phyloP scores from a whole-genome alignment of 345 rosid species.

The Syzygium oleosum region DNA sequence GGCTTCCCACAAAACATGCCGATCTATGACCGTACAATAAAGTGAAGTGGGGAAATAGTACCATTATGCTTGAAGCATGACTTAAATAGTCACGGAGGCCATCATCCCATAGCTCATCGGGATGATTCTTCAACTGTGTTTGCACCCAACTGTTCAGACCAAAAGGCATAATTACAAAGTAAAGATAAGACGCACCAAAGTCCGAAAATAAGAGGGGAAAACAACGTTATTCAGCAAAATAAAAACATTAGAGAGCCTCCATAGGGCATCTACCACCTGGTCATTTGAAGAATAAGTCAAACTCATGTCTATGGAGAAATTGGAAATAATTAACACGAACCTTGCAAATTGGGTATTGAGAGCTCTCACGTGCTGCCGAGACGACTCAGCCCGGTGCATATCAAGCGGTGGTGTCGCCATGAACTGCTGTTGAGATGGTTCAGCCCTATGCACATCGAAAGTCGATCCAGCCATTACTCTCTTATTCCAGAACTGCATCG shows the following conservation, averaged over 20 bases:
- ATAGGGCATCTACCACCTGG: neutral
- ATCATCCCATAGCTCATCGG: slow-evolving; percentile 99
- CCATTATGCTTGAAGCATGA: slow-evolving; percentile 77
- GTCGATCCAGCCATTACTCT: slow-evolving; percentile 52
- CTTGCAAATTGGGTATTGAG: slow-evolving; percentile 92
- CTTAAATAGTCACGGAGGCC: slow-evolving; percentile 67
- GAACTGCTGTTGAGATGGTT: slow-evolving; percentile 34
- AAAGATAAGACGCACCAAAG: neutral
- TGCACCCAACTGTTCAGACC: slow-evolving; percentile 79
- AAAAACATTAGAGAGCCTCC: neutral
- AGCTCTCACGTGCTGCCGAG: slow-evolving; percentile 83
- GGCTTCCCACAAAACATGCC: neutral
- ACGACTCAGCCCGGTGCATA: slow-evolving; percentile 52
- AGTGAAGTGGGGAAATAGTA: slow-evolving; percentile 12
- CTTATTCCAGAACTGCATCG: slow-evolving; percentile 59
- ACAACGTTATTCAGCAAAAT: neutral
- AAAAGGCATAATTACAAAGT: slow-evolving; percentile 3
- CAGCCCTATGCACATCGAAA: slow-evolving; percentile 46
- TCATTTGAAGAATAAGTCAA: neutral
- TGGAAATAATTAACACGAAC: slow-evolving; percentile 16
- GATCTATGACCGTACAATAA: neutral
- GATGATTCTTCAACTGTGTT: slow-evolving; percentile 77
- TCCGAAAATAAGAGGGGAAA: neutral
- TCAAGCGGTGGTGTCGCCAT: slow-evolving; percentile 28
- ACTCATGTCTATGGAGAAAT: neutral